Base-by-base conservation (phyloP, 164 flowering plant genomes). In the Nymphaea thermarum region DNA sequence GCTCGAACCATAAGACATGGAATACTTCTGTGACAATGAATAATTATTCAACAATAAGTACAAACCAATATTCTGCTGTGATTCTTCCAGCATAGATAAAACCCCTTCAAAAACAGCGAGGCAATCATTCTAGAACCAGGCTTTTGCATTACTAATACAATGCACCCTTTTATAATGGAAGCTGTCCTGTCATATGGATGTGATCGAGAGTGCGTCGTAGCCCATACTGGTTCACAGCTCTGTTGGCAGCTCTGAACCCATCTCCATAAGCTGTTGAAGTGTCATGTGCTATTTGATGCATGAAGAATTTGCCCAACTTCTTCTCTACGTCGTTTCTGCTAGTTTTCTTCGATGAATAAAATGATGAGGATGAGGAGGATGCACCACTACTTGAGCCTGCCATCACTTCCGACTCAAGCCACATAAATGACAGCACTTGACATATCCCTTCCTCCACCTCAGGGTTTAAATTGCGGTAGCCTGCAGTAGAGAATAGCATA, bases 401-500 rank as follows among this genome's bases (percentile, higher is more conserved):
- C 75, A 88, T 65, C 43, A 93, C 95, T 78, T 94, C 97, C 25
- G 97, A 81, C 64, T 94, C 98, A 17, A 91, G 95, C 98, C 97
- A 94, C 91, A 90, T 84, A 75, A 5, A 74, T 16, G 98, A 85
- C n/a, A 91, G 87, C 72, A 89, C 83, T 65, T 89, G 98, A 68
- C 98, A 91, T 63, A 89, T 91, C 17, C 98, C 98, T 83, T 89
- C 98, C 78, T 94, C 98, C 66, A 91, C 89, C 77, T 86, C 93
- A 3, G 87, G 92, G 64, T 71, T 79, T 12, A 91, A 86, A 71
- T 90, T 89, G 0, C 89, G 80, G 76, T 81, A 94, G 18, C 96
- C 98, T 91, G 83, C 71, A 70, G 43, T 18, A 11, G 53, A 6
- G 65, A 36, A 42, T 47, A 10, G 14, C 57, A 51, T 51, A 51